A percentile compares a stretch with the other conserved stretches of the same genome.
Evolutionary conservation across 441 rosid genomes (phyloP).

Genomic region (Jatropha podagrica): DNA sequence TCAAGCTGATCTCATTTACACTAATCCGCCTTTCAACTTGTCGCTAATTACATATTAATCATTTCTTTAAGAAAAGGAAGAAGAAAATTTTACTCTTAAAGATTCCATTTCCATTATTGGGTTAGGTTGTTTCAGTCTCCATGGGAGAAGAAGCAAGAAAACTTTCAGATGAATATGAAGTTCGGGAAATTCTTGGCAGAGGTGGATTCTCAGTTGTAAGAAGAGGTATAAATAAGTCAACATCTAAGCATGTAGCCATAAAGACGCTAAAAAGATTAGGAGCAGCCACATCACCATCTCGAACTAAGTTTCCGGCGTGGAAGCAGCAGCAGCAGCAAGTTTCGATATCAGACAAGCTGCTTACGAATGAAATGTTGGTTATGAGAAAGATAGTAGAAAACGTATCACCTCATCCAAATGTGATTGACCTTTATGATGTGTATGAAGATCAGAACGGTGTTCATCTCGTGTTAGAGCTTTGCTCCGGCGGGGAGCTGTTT

Average conservation of each 20-base stretch:
- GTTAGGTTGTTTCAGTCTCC: constrained; percentile 12
- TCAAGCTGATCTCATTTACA: constrained; percentile 39
- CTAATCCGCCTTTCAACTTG: constrained; percentile 29
- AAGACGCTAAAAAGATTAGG: constrained; percentile 59
- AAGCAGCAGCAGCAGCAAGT: constrained; percentile 37
- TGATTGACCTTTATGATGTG: constrained; percentile 66
- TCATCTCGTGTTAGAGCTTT: constrained; percentile 66
- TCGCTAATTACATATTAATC: constrained; percentile 15
- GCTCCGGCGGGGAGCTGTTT: constrained; percentile 65
- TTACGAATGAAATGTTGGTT: constrained; percentile 70
- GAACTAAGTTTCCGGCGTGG: constrained; percentile 24
- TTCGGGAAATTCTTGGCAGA: constrained; percentile 51
- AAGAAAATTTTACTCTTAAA: constrained; percentile 13
- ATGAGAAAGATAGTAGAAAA: constrained; percentile 68
- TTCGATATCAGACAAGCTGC: constrained; percentile 57
- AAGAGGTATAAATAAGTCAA: constrained; percentile 40
- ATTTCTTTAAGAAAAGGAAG: constrained; percentile 7
- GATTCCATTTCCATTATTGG: constrained; percentile 8
- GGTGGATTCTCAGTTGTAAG: constrained; percentile 82
- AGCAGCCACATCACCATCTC: constrained; percentile 19
- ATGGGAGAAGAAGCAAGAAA: constrained; percentile 58
- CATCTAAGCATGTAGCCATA: constrained; percentile 44
- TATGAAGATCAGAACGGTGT: constrained; percentile 65
- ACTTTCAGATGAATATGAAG: constrained; percentile 55
- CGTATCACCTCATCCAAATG: constrained; percentile 68